Conservation (phyloP, 805 yeast genomes). For the Saccharomycopsis synnaedendra region DNA sequence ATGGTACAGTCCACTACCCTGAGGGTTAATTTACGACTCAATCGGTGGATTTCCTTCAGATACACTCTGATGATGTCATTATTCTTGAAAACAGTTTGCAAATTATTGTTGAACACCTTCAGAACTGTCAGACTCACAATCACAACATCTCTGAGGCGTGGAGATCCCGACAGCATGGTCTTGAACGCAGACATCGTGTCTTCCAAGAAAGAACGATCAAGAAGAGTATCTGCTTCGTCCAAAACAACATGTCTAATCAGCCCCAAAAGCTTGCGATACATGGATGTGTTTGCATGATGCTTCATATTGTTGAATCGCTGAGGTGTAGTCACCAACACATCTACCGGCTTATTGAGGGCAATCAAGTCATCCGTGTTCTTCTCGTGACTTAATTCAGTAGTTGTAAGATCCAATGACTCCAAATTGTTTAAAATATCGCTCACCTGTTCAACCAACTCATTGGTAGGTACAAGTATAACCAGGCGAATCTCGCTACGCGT, state of each 20-base stretch:
- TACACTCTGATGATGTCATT: conserved; percentile 41
- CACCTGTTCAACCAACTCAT: conserved; percentile 80
- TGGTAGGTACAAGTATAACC: conserved; percentile 67
- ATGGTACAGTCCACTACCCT: conserved; percentile 65
- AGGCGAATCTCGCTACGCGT: conserved; percentile 37
- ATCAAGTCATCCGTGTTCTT: conserved; percentile 6
- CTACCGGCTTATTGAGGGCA: conserved; percentile 37
- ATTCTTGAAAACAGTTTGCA: conserved; percentile 53
- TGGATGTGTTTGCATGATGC: conserved; percentile 19
- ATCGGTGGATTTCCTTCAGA: conserved; percentile 72
- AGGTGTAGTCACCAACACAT: conserved; percentile 80
- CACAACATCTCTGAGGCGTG: conserved; percentile 47
- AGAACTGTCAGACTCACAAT: conserved; percentile 92
- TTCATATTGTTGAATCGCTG: conserved; percentile 40
- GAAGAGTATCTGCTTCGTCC: conserved; percentile 76
- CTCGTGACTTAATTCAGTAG: conserved; percentile 4
- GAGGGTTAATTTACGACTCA: conserved; percentile 69
- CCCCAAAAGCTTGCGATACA: conserved; percentile 23
- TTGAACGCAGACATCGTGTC: conserved; percentile 41
- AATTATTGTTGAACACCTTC: conserved; percentile 51
- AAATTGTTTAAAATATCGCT: conserved; percentile 27
- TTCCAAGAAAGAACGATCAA: conserved; percentile 8
- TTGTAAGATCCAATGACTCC: conserved; percentile 1
- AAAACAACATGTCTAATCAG: conserved; percentile 51
- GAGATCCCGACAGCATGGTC: conserved; percentile 25